phyloP scores from a whole-genome alignment of 345 rosid species.

The Zanthoxylum bungeanum region DNA sequence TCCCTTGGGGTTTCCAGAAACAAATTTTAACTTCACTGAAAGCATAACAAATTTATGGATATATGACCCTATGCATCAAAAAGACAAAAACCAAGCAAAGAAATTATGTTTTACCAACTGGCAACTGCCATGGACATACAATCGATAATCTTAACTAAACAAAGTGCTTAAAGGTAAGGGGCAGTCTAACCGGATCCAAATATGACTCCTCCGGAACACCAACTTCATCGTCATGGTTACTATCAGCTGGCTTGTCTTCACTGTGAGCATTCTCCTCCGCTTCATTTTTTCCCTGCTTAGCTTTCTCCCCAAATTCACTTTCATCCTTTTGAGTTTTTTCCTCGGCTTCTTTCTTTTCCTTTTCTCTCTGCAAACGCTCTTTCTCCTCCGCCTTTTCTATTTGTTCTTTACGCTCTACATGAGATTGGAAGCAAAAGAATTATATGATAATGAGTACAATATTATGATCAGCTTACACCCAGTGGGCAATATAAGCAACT shows the following conservation, averaged over 20 bases:
- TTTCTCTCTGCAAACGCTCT: constrained; percentile 66
- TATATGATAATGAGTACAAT: constrained; percentile 5
- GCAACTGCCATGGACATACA: not conserved
- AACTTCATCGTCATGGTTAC: constrained; percentile 35
- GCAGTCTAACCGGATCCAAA: constrained; percentile 51
- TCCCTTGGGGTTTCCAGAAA: not conserved
- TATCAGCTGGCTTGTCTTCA: constrained; percentile 33
- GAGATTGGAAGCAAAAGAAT: constrained; percentile 16
- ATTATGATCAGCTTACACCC: not conserved
- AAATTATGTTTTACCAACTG: not conserved
- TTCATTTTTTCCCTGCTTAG: constrained; percentile 31
- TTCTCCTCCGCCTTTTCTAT: constrained; percentile 86
- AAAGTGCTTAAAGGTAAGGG: not conserved
- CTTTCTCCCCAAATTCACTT: constrained; percentile 35
- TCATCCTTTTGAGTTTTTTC: constrained; percentile 43
- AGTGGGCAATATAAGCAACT: not conserved
- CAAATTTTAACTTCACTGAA: not conserved
- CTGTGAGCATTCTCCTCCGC: constrained; percentile 25
- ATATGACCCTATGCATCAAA: not conserved
- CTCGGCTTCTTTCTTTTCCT: constrained; percentile 67
- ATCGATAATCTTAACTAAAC: not conserved
- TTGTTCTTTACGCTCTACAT: constrained; percentile 74
- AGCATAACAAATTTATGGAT: not conserved
- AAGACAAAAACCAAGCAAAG: not conserved
- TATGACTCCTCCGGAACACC: constrained; percentile 51